These are phyloP conservation scores for Aspergillus puulaauensis DNA, from an alignment of 2,329 filamentous ascomycete genomes.

Conservation along the genomic window DNA sequence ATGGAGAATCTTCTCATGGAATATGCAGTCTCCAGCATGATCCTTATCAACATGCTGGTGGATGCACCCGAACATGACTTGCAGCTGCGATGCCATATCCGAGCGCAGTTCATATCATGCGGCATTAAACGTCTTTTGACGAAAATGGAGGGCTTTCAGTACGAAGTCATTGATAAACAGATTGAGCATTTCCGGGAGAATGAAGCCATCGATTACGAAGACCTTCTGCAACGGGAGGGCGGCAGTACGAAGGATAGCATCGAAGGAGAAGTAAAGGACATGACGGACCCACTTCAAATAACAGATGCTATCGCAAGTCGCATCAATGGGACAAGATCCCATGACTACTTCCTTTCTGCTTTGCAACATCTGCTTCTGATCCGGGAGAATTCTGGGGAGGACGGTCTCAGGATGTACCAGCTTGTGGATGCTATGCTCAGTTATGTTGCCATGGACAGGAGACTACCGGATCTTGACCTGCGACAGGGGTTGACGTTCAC, in stretches of 20 bases:
- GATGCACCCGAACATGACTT: constrained; percentile 87
- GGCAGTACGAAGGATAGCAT: constrained; percentile 86
- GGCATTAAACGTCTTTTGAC: constrained; percentile 90
- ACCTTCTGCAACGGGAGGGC: constrained; percentile 87
- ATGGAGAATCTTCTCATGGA: constrained; percentile 99
- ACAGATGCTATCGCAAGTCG: constrained; percentile 88
- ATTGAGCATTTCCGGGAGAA: constrained; percentile 90
- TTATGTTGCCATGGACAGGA: constrained; percentile 96
- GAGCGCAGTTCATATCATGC: constrained; percentile 92
- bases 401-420: constrained; percentile 92
- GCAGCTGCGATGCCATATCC: constrained; percentile 87
- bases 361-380: constrained; percentile 94
- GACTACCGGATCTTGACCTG: constrained; percentile 93
- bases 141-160: constrained; percentile 98
- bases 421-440: constrained; percentile 98
- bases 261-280: constrained; percentile 83
- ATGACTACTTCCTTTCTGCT: constrained; percentile 94
- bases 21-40: constrained; percentile 91
- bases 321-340: constrained; percentile 76
- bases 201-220: constrained; percentile 97
- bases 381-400: constrained; percentile 85
- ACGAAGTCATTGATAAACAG: constrained; percentile 97
- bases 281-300: constrained; percentile 90
- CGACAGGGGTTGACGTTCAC: constrained; percentile 98
- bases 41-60: constrained; percentile 94